Evolutionary conservation across 1,284 basidiomycete genomes (phyloP), one percentile per base, ranked within the genome.

Genomic region (Ceratobasidium sp.): DNA sequence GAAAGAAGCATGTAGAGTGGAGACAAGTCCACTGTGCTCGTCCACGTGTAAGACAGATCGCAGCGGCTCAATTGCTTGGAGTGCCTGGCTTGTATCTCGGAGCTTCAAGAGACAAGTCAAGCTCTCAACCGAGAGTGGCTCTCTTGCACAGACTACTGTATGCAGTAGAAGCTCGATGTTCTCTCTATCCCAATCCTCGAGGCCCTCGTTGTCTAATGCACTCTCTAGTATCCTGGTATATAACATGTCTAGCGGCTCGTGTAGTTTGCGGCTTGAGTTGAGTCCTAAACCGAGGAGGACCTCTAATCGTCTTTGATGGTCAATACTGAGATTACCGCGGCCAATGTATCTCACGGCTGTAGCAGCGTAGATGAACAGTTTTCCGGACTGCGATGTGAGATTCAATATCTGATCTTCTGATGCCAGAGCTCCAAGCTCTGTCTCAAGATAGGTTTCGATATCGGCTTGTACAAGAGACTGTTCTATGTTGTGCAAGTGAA

Each of bases 281-380:
- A 44, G 20, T 6, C 9, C 6, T 5, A 13, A 3, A 48, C 42
- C 42, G 3, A 73, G 23, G 1, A 73, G 12, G 3, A n/a, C 28
- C 0, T 28, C 23, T 1, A 73, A 6, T 0, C 56, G 56, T 13
- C 46, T 13, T 4, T 17, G 23, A 6, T 15, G 23, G 15, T 50
- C 57, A 4, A 33, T 33, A 33, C 2, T 33, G 1, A 50, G 44
- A 1, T 2, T 1, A 13, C 5, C 2, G 15, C 33, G 20, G 2
- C 12, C 33, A 23, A 79, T 42, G 28, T 76, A 79, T 23, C 50
- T 48, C 1, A 76, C 56, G 10, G 38, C 64, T 5, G 78, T 79
- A 17, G 78, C 48, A 1, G 78, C 78, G 20, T 69, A 75, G 44
- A 76, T 77, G 28, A 79, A 79, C 6, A 70, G 44, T 9, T 26